Evolutionary conservation across 306 rosid genomes (phyloP).

Genomic region (Glycyrrhiza uralensis): DNA sequence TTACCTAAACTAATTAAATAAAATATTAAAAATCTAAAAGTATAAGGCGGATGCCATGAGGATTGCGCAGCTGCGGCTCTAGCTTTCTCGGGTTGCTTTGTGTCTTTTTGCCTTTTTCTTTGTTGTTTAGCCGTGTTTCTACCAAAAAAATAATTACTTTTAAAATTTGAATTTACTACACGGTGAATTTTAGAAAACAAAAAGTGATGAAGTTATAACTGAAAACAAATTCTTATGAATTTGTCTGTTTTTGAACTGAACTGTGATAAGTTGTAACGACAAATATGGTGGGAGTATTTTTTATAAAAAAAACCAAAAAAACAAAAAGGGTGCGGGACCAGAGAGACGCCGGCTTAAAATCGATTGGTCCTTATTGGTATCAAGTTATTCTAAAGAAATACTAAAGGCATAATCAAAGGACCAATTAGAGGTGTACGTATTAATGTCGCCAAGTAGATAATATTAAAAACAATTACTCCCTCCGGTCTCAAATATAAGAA

Average conservation of each 20-base stretch:
- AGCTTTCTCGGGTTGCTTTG: too few species aligned
- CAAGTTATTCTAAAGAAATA: neutral
- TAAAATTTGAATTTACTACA: neutral
- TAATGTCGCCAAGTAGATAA: neutral
- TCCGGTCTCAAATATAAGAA: too few species aligned
- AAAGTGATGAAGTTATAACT: neutral
- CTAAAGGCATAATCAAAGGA: neutral
- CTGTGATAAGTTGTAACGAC: neutral
- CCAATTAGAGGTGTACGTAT: neutral
- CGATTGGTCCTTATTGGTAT: constrained; percentile 4
- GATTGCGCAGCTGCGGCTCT: too few species aligned
- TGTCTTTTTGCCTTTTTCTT: too few species aligned
- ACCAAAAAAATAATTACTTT: neutral
- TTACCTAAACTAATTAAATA: too few species aligned
- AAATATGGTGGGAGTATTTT: neutral
- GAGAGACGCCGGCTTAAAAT: constrained; percentile 12
- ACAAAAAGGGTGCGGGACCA: neutral
- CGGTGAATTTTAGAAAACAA: neutral
- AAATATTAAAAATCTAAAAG: too few species aligned
- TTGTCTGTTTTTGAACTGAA: neutral
- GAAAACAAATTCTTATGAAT: neutral
- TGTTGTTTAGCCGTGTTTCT: too few species aligned
- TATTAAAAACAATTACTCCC: constrained; percentile 6
- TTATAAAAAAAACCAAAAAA: neutral
- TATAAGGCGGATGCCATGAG: too few species aligned